Evolutionary conservation across 768 basidiomycete genomes (phyloP).

Genomic region (Solioccasus polychromus): DNA sequence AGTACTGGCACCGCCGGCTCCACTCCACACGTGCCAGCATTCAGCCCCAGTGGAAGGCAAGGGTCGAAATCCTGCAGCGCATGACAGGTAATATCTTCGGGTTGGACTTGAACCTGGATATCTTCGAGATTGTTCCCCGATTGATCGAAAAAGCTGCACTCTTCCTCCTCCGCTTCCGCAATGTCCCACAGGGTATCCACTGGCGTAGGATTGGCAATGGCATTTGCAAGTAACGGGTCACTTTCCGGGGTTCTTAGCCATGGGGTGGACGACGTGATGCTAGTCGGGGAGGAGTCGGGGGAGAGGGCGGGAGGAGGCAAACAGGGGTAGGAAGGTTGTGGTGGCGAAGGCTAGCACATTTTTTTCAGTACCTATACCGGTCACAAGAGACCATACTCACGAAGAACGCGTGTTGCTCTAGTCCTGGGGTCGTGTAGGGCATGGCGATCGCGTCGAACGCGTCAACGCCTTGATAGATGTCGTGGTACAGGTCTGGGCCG

Average conservation of each 20-base stretch:
- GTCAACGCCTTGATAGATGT: background rate
- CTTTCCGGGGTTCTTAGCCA: conserved; percentile 19
- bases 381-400: conserved; percentile 10
- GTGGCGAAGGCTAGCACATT: background rate
- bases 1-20: background rate
- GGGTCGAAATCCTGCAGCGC: background rate
- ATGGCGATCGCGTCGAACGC: background rate
- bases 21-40: background rate
- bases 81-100: conserved; percentile 22
- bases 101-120: conserved; percentile 1
- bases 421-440: background rate
- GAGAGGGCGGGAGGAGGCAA: conserved; percentile 19
- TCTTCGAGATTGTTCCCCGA: conserved; percentile 15
- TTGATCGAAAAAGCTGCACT: conserved; percentile 14
- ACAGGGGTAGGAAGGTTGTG: background rate
- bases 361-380: background rate
- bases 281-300: conserved; percentile 24
- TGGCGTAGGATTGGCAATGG: background rate
- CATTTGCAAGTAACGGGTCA: background rate
- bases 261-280: conserved; percentile 21
- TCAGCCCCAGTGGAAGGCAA: background rate
- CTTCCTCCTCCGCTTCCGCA: background rate
- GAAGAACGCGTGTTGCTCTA: background rate
- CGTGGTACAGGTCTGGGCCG: background rate
- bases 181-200: conserved; percentile 1